Base-by-base conservation (phyloP, 106 monocot species). In the Dactylorhiza incarnata region DNA sequence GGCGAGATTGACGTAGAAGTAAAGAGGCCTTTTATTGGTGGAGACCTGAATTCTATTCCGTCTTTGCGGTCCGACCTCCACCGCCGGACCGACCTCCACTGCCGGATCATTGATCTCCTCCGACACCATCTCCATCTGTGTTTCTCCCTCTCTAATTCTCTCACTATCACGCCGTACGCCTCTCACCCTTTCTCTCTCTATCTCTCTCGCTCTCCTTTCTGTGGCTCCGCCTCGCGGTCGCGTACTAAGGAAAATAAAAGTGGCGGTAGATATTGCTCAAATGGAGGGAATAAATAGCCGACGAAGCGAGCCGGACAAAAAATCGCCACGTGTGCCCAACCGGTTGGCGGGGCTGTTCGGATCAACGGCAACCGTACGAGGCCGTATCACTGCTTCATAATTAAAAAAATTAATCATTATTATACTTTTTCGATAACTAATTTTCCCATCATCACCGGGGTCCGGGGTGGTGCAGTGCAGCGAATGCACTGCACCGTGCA, bases 1-100 rank as follows among this genome's bases (percentile, higher is more conserved):
- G 52, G 93, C 93, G 76, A 94, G 93, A 48, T 90, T 93, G 71
- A 93, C 89, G 81, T 93, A 93, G 83, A 89, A 93, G 77, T 82
- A 87, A 63, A 90, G 82, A 1, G 90, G 90, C 70, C 87, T 90
- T 82, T 94, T 94, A 76, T 82, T 84, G 45, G 82, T 83, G 62
- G 93, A 94, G 67, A 94, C 93, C 79, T 88, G 93, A 77, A 94
- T 94, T 74, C 84, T 73, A 77, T 94, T 88, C 72, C 58, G 84
- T 83, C 74, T 87, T 50, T 71, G 77, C 24, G 69, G 68, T 37
- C 58, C 79, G 46, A 29, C 79, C 25, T 54, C 75, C 80, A 19
- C 83, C 51, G 20, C 72, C 59, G 17, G 75, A 16, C 16, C 54
- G 44, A 50, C 72, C 12, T 51, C 48, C 9, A 53, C 19, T 71